Conservation (phyloP, 2,329 filamentous ascomycete species). For the Periconia sp. region DNA sequence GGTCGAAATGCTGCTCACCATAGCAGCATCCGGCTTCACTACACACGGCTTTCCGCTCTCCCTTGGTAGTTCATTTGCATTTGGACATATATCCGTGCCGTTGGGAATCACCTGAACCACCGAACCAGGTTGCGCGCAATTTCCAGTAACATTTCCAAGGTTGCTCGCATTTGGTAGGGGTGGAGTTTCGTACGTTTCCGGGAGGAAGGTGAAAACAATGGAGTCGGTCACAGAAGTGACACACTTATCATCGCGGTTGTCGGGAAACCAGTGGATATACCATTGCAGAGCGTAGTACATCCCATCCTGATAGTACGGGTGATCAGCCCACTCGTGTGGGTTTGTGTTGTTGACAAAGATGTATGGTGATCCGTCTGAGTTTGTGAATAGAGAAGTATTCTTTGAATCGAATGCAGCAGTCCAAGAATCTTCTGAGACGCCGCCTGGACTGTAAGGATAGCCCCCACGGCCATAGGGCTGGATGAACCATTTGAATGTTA, state of each 20-base stretch:
- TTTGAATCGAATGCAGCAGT: not conserved
- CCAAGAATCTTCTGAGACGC: too few species aligned
- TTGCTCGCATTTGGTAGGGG: too few species aligned
- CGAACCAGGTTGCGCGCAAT: not conserved
- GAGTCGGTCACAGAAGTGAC: too few species aligned
- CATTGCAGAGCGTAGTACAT: too few species aligned
- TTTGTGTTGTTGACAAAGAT: constrained; percentile 2
- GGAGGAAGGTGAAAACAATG: too few species aligned
- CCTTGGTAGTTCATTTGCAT: not conserved
- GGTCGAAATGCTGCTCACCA: constrained; percentile 1
- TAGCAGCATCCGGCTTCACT: not conserved
- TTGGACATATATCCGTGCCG: not conserved
- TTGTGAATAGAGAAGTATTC: not conserved
- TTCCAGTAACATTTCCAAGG: not conserved
- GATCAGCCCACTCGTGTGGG: too few species aligned
- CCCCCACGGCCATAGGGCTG: constrained; percentile 2
- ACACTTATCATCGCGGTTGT: too few species aligned
- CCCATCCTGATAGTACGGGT: too few species aligned
- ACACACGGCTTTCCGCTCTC: not conserved
- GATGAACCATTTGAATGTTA: not conserved
- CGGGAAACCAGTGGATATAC: too few species aligned
- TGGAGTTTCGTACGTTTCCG: too few species aligned
- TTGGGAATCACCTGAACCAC: not conserved
- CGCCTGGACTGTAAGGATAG: too few species aligned
- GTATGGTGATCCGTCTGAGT: constrained; percentile 1